Base-by-base conservation (phyloP, 208 protist species). In the Leishmania tropica region DNA sequence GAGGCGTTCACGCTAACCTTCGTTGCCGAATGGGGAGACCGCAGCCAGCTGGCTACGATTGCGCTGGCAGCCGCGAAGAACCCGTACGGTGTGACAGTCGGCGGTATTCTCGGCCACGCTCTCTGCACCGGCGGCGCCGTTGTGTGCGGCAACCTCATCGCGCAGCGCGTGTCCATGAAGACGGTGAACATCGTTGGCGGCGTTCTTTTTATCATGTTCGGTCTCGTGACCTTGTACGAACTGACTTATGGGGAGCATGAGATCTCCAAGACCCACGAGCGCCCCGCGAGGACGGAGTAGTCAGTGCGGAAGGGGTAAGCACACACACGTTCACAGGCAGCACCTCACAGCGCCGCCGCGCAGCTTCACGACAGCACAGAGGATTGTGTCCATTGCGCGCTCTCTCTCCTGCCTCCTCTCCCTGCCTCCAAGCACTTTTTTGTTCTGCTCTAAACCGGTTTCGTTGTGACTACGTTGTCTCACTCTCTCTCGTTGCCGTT, bases 21-120 rank as follows among this genome's bases (percentile, higher is more conserved):
- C 86, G 84, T 99, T 0, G 98, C 98, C 31, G 98, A 99, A 90
- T 99, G 98, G 97, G 98, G 98, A n/a, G 98, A 99, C 81, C 95
- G 98, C 13, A 99, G 97, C 47, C 98, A 99, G 89, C 94, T 99
- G 51, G 95, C 98, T 7, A 99, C 98, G 40, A 98, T 99, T 75
- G 94, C 96, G 15, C 88, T 99, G 45, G 97, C 93, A 1, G 94
- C 96, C 1, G 87, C 96, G 31, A 96, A 98, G 91, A 97, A 99
- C 83, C 90, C 97, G 0, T 96, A 94, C 71, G 97, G 92, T 15
- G 97, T 99, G n/a, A 98, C 97, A 3, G 10, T 98, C 0, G 98
- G 98, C 35, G 97, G 96, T 47, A 89, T 98, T 37, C 65, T 99
- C 19, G 98, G 98, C 19, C 98, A 99, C 83, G 88, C 96, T 17